A percentile compares a stretch with the other conserved stretches of the same genome.
Evolutionary conservation across 2,329 filamentous ascomycete genomes (phyloP).

Genomic region (Verticillium albo-atrum): DNA sequence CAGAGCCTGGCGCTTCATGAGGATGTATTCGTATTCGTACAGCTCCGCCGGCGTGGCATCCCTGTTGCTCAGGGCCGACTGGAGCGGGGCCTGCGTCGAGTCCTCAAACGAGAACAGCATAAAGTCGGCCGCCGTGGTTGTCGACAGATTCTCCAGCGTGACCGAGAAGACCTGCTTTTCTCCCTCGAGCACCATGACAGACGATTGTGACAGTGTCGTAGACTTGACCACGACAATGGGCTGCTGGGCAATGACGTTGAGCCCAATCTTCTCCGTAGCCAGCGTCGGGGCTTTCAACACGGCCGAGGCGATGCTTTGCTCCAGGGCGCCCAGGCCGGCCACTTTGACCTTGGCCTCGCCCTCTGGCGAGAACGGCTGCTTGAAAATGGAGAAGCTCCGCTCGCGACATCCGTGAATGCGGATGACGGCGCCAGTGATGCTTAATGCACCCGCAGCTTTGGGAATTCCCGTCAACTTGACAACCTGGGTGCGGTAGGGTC

Average conservation of each 20-base stretch:
- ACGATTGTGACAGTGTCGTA: conserved; percentile 75
- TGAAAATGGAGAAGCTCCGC: conserved; percentile 79
- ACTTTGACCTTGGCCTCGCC: conserved; percentile 71
- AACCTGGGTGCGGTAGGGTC: conserved; percentile 78
- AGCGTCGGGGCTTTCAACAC: conserved; percentile 33
- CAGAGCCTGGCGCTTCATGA: conserved; percentile 69
- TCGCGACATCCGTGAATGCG: conserved; percentile 79
- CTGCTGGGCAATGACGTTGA: conserved; percentile 76
- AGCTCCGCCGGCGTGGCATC: conserved; percentile 74
- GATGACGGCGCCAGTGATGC: conserved; percentile 72
- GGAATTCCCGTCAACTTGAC: conserved; percentile 68
- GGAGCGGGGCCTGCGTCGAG: conserved; percentile 74
- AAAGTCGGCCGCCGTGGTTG: conserved; percentile 70
- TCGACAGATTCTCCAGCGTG: conserved; percentile 73
- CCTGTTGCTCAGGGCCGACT: conserved; percentile 69
- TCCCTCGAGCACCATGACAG: conserved; percentile 89
- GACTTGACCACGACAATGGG: conserved; percentile 73
- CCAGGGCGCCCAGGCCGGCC: conserved; percentile 60
- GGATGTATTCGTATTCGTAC: conserved; percentile 79
- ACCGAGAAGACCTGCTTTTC: conserved; percentile 75
- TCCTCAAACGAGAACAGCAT: conserved; percentile 86
- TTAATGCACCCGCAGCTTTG: conserved; percentile 61
- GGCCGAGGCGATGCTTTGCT: conserved; percentile 34
- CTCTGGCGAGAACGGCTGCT: conserved; percentile 68
- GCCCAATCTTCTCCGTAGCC: conserved; percentile 48